These are phyloP conservation scores for Stygiomarasmius scandens DNA, from an alignment of 1,284 basidiomycete genomes.

Conservation along the genomic window DNA sequence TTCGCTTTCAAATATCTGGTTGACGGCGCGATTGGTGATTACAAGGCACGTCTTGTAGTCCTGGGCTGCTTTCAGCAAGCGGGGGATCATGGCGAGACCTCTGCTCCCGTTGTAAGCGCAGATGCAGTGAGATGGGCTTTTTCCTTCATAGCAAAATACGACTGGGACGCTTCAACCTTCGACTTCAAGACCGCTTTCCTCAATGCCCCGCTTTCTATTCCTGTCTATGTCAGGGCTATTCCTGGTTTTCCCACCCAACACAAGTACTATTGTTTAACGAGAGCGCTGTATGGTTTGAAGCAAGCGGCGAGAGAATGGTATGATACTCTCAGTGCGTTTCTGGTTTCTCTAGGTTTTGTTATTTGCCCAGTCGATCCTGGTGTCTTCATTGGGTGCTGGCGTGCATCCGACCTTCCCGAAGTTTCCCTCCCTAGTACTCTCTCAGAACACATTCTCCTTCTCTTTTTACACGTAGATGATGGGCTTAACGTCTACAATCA, in stretches of 20 bases:
- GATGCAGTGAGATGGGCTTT: background rate
- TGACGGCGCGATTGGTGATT: background rate
- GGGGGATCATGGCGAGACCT: background rate
- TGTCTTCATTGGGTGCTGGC: conserved; percentile 15
- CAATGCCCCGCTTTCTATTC: conserved; percentile 27
- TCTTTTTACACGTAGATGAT: background rate
- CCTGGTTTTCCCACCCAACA: conserved; percentile 21
- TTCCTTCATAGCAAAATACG: background rate
- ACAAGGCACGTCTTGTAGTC: conserved; percentile 8
- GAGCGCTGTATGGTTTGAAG: conserved; percentile 32
- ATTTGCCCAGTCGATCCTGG: conserved; percentile 17
- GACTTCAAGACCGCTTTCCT: conserved; percentile 37
- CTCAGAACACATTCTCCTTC: background rate
- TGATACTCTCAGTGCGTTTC: conserved; percentile 18
- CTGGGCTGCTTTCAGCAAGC: background rate
- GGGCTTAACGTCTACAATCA: background rate
- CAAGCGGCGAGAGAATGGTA: conserved; percentile 33
- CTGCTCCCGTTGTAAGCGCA: background rate
- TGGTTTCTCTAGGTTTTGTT: conserved; percentile 21
- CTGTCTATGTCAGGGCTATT: conserved; percentile 34
- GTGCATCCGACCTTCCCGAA: conserved; percentile 7
- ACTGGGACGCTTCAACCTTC: conserved; percentile 10
- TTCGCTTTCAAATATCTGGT: conserved; percentile 1
- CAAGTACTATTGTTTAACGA: conserved; percentile 8
- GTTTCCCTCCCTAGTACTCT: conserved; percentile 11